These are phyloP conservation scores for Tagetes patula DNA, from an alignment of 129 eudicot species.

Conservation along the genomic window DNA sequence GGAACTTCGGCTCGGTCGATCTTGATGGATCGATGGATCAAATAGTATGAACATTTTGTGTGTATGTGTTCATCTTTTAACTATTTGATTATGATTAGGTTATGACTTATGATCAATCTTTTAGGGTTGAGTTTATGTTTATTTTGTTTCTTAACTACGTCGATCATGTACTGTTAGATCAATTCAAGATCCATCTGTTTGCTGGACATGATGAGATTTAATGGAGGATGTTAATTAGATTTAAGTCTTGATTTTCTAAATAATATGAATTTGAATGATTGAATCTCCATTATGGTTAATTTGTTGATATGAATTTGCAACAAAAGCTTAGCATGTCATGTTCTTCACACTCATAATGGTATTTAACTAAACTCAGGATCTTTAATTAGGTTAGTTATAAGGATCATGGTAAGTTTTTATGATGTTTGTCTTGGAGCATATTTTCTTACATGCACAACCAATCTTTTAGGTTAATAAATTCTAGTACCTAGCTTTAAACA, in stretches of 20 bases:
- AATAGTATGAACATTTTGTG: not conserved
- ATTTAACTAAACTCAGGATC: no score
- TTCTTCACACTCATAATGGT: not conserved
- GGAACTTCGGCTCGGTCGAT: conserved; percentile 74
- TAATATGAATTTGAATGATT: not conserved
- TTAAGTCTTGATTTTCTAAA: not conserved
- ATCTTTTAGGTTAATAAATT: not conserved
- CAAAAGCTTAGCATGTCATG: not conserved
- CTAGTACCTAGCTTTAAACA: not conserved
- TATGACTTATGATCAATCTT: not conserved
- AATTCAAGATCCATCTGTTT: conserved; percentile 10
- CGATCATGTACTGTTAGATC: not conserved
- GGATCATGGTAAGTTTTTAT: not conserved
- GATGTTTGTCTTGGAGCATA: not conserved
- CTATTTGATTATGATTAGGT: not conserved
- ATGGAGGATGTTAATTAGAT: not conserved
- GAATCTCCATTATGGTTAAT: conserved; percentile 1
- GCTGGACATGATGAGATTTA: conserved; percentile 19
- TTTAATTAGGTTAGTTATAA: no score
- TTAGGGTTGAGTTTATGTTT: conserved; percentile 19
- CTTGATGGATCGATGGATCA: conserved; percentile 15
- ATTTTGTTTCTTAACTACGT: conserved; percentile 9
- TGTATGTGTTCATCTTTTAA: conserved; percentile 13
- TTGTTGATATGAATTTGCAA: not conserved
- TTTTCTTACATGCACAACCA: not conserved